Conservation (phyloP, 371 early-diverging fungal genomes). For the Apophysomyces sp. region DNA sequence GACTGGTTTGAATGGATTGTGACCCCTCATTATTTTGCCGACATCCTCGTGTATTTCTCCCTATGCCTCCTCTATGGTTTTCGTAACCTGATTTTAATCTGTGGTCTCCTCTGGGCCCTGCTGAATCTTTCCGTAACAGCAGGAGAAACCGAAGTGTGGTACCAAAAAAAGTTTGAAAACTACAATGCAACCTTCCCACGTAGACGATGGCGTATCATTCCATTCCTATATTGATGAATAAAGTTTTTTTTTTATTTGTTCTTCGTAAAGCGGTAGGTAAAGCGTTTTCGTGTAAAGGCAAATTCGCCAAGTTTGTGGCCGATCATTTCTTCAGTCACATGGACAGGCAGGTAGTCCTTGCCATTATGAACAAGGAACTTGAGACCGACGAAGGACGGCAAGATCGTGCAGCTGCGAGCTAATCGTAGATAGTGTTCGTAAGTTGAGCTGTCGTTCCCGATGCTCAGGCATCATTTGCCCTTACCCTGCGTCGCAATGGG, state of each 20-base stretch:
- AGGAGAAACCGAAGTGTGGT: slow-evolving; percentile 65
- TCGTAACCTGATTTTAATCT: slow-evolving; percentile 31
- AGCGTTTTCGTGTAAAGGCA: slow-evolving; percentile 86
- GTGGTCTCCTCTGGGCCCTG: slow-evolving; percentile 56
- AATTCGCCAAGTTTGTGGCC: slow-evolving; percentile 97
- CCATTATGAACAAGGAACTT: slow-evolving; percentile 96
- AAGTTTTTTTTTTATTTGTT: slow-evolving; percentile 57
- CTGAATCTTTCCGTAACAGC: slow-evolving; percentile 65
- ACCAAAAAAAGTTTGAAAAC: slow-evolving; percentile 45
- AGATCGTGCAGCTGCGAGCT: slow-evolving; percentile 89
- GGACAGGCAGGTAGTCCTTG: slow-evolving; percentile 83
- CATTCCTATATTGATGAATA: slow-evolving; percentile 33
- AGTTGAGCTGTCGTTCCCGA: too few species aligned
- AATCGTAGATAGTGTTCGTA: not conserved
- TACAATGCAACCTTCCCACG: slow-evolving; percentile 32
- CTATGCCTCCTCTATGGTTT: slow-evolving; percentile 35
- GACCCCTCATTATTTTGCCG: slow-evolving; percentile 73
- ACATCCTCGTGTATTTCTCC: slow-evolving; percentile 71
- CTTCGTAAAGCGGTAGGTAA: slow-evolving; percentile 87
- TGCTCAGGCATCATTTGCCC: not conserved
- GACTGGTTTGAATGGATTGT: slow-evolving; percentile 71
- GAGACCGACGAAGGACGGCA: slow-evolving; percentile 89
- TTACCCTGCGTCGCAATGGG: slow-evolving; percentile 57
- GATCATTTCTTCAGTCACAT: slow-evolving; percentile 94
- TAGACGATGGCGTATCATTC: slow-evolving; percentile 41